Evolutionary conservation across 108 stramenopile species (phyloP), one percentile per base, ranked within the genome.

Genomic region (Phaeodactylum tricornutum): DNA sequence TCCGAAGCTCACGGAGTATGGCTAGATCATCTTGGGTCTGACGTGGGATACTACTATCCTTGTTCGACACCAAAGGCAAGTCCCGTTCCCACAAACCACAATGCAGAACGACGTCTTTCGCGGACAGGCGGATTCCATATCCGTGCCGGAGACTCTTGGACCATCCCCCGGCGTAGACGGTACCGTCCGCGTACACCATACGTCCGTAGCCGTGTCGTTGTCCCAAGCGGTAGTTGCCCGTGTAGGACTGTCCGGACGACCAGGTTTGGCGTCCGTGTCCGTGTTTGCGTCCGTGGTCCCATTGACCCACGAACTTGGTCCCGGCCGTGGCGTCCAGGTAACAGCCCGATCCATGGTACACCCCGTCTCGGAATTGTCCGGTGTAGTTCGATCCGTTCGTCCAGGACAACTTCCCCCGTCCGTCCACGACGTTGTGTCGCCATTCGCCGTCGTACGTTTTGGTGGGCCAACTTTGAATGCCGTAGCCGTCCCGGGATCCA

Each of bases 391-490:
- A 40, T 14, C 71, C 71, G 39, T 67, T 73, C 2, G 53, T 45
- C 71, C 71, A 73, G 9, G 62, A 59, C 1, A 73, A 54, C 2
- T 66, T 50, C 17, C 71, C 71, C 50, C 55, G 55, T 28, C 71
- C 71, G 23, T 67, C 55, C 2, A 66, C 59, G 9, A 52, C 61
- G 38, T 64, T 58, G 2, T 62, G 23, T 15, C 44, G 27, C 71
- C 71, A 73, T 4, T 73, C 57, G 20, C 71, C 71, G 41, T 66
- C 65, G 34, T 73, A 73, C 14, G 60, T 66, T 39, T 61, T 61
- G 6, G 54, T 57, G 31, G 47, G 50, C 55, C 64, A 65, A 6
- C 69, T 42, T 62, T 66, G 66, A 19, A 61, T 61, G 15, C 74
- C 74, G 21, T 50, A 58, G 12, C 75, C 75, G 17, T 77, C 50